Conservation (phyloP, 2,329 filamentous ascomycete species). For the Fusarium marasasianum region DNA sequence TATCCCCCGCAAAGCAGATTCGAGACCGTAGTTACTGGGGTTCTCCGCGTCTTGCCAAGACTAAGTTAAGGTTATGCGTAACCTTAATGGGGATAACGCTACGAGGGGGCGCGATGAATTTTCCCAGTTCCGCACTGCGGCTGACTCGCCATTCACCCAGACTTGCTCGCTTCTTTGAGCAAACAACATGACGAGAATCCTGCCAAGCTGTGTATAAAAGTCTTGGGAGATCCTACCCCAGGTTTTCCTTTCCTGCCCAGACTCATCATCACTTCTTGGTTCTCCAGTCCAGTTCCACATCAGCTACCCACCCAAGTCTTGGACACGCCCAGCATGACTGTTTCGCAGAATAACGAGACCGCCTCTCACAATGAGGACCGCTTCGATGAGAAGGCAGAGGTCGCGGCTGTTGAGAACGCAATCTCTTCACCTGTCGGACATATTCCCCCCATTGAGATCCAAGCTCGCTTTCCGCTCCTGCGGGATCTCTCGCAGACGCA, state of each 20-base stretch:
- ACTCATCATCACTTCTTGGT: neutral
- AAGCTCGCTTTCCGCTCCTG: conserved; percentile 37
- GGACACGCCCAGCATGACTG: conserved; percentile 5
- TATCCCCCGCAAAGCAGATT: neutral
- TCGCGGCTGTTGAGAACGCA: neutral
- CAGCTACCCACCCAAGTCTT: neutral
- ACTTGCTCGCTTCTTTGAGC: neutral
- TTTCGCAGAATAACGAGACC: neutral
- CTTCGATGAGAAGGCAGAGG: conserved; percentile 13
- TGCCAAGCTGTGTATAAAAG: neutral
- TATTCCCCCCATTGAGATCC: conserved; percentile 37
- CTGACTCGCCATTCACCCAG: neutral
- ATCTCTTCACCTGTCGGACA: neutral
- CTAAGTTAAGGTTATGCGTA: neutral
- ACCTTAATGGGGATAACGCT: neutral
- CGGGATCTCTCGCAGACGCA: conserved; percentile 33
- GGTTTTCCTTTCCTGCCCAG: neutral
- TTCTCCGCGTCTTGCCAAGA: neutral
- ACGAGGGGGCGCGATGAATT: neutral
- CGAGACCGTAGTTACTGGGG: neutral
- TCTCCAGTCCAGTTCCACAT: neutral
- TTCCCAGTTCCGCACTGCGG: neutral
- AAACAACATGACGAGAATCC: neutral
- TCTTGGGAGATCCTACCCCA: neutral
- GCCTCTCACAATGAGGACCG: neutral